A percentile compares a stretch with the other conserved stretches of the same genome.
phyloP scores from a whole-genome alignment of 2,329 filamentous ascomycete species.

The Hypoxylon sp. region DNA sequence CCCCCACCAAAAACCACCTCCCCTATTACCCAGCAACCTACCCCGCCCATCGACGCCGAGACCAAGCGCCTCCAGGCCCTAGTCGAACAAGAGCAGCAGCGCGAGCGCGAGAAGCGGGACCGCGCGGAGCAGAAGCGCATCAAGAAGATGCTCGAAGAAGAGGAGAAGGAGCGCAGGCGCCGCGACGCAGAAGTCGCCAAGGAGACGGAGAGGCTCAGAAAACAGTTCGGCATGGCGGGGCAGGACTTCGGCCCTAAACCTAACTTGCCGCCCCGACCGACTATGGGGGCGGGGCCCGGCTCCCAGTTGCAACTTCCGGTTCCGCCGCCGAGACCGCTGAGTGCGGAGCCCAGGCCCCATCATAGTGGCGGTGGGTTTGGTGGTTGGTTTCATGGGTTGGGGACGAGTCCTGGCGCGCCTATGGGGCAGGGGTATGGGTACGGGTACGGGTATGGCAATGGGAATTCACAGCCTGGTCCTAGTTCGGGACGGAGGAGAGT shows the following conservation, averaged over 20 bases:
- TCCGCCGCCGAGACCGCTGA: slow-evolving; percentile 63
- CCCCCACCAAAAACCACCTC: slow-evolving; percentile 57
- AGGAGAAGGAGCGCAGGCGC: slow-evolving; percentile 72
- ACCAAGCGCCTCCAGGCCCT: slow-evolving; percentile 77
- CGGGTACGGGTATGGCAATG: slow-evolving; percentile 19
- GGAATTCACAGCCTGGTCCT: slow-evolving; percentile 60
- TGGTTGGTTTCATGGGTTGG: slow-evolving; percentile 52
- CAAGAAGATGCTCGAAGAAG: slow-evolving; percentile 75
- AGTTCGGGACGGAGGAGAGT: slow-evolving; percentile 57
- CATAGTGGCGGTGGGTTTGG: slow-evolving; percentile 41
- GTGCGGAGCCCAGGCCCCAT: slow-evolving; percentile 59
- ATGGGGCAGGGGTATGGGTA: slow-evolving; percentile 41
- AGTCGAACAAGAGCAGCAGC: slow-evolving; percentile 67
- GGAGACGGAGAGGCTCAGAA: slow-evolving; percentile 86
- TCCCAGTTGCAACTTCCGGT: slow-evolving; percentile 52
- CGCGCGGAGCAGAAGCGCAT: slow-evolving; percentile 70
- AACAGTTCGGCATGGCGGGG: slow-evolving; percentile 74
- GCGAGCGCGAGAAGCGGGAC: slow-evolving; percentile 70
- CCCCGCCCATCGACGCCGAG: slow-evolving; percentile 74
- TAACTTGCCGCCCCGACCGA: slow-evolving; percentile 56
- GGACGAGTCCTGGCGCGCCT: slow-evolving; percentile 41
- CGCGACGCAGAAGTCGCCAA: slow-evolving; percentile 75
- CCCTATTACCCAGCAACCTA: slow-evolving; percentile 49
- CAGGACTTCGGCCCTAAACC: slow-evolving; percentile 57
- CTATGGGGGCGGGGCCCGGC: slow-evolving; percentile 36